Evolutionary conservation across 2,329 filamentous ascomycete genomes (phyloP).

Genomic region (Ascocoryne sarcoides): DNA sequence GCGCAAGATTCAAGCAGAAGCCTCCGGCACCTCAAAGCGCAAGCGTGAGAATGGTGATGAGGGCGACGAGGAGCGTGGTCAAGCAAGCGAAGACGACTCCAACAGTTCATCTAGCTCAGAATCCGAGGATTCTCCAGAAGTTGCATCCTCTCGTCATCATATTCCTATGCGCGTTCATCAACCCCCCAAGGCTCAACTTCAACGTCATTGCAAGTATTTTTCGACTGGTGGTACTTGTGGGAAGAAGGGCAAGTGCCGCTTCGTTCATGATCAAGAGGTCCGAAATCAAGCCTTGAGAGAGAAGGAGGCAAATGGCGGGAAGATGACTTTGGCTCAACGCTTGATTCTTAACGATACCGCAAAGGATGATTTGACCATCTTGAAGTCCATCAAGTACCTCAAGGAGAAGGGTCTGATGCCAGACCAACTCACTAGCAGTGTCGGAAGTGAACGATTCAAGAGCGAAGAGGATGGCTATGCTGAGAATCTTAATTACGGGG

Average conservation of each 20-base stretch:
- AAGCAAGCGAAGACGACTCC: slow-evolving; percentile 25
- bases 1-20: slow-evolving; percentile 29
- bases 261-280: slow-evolving; percentile 57
- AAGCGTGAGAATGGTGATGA: slow-evolving; percentile 61
- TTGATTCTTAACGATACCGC: slow-evolving; percentile 59
- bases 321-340: slow-evolving; percentile 57
- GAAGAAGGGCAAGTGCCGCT: slow-evolving; percentile 69
- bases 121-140: slow-evolving; percentile 51
- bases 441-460: slow-evolving; percentile 15
- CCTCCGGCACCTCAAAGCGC: slow-evolving; percentile 55
- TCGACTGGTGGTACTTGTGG: slow-evolving; percentile 60
- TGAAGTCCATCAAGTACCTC: slow-evolving; percentile 58
- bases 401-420: slow-evolving; percentile 37
- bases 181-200: slow-evolving; percentile 49
- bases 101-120: slow-evolving; percentile 31
- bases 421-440: slow-evolving; percentile 23
- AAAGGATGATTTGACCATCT: slow-evolving; percentile 56
- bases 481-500: slow-evolving; percentile 23
- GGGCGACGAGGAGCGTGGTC: slow-evolving; percentile 49
- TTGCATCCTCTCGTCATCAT: slow-evolving; percentile 39
- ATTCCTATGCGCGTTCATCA: slow-evolving; percentile 31
- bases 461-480: slow-evolving; percentile 21
- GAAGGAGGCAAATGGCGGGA: slow-evolving; percentile 55
- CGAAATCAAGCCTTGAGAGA: slow-evolving; percentile 55
- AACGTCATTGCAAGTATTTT: slow-evolving; percentile 63